Evolutionary conservation across 2,329 filamentous ascomycete genomes (phyloP), one percentile per base, ranked within the genome.

Genomic region (Penicillium olsonii): DNA sequence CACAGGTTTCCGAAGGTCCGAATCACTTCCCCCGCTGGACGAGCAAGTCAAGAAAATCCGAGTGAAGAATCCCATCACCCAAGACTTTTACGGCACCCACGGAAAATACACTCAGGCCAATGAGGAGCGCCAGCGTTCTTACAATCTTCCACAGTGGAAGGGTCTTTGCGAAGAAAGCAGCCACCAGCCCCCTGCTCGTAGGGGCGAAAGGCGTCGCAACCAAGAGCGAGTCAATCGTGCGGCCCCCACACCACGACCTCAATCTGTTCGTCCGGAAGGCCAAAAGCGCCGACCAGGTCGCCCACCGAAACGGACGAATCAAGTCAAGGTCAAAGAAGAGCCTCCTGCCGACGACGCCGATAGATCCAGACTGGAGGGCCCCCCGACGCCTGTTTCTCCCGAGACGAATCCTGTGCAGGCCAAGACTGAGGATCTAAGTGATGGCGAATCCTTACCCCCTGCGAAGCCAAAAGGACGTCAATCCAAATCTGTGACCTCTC

Each of bases 71-170:
- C 94, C 94, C 3, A 97, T 99, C 68, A 96, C 91, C 67, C 94
- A 99, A 71, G 94, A 99, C 64, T 99, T 99, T 63, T 92, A 95
- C 79, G 94, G 94, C 35, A 90, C 89, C 43, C 90, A 92, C 67
- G 95, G 94, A 48, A 95, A 90, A 48, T 99, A 96, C 68, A 92
- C 92, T 29, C 94, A 99, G 70, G 90, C 94, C 65, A 99, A 99
- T 67, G 92, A 99, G 52, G 86, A 97, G 64, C 95, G 96, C 73
- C 90, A 95, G 68, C 84, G 94, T 68, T 91, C 91, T 12, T 99
- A 99, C 76, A 99, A 96, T 61, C 78, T 99, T 4, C 92, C 92
- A 0, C 92, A 99, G 71, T 99, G 94, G 94, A 90, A 91, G 60
- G 83, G 89, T 47, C 80, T 97, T 33, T 96, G 92, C 68, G 89